Evolutionary conservation across 768 basidiomycete genomes (phyloP).

Genomic region (Galerina marginata): DNA sequence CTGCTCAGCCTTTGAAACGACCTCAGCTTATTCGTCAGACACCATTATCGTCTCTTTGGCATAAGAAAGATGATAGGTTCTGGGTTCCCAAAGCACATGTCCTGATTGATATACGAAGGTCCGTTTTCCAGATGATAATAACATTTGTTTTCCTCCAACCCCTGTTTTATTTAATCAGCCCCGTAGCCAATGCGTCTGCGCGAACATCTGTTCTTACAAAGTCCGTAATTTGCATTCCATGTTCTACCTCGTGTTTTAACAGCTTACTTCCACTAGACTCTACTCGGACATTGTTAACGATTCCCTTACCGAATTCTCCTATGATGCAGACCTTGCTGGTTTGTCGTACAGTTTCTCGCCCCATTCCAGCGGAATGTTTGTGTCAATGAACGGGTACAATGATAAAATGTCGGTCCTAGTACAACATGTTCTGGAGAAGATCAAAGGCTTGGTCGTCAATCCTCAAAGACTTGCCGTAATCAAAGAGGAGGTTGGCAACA

Average conservation of each 20-base stretch:
- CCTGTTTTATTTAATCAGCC: conserved; percentile 40
- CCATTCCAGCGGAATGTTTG: conserved; percentile 66
- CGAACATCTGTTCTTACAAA: conserved; percentile 76
- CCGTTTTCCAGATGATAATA: conserved; percentile 17
- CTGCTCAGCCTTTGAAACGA: conserved; percentile 66
- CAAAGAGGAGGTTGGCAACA: conserved; percentile 73
- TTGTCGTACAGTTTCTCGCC: conserved; percentile 72
- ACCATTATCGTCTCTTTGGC: conserved; percentile 79
- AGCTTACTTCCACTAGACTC: conserved; percentile 51
- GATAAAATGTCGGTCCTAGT: conserved; percentile 85
- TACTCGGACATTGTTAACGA: conserved; percentile 88
- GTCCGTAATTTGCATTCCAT: conserved; percentile 37
- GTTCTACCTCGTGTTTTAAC: neutral
- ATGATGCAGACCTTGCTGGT: conserved; percentile 92
- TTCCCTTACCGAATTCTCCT: conserved; percentile 87
- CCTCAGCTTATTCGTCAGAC: conserved; percentile 81
- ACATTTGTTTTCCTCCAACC: neutral
- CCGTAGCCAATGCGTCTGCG: conserved; percentile 64
- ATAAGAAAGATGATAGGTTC: conserved; percentile 97
- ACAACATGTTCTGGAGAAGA: conserved; percentile 70
- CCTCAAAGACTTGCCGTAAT: conserved; percentile 79
- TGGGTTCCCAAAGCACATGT: conserved; percentile 91
- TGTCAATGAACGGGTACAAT: conserved; percentile 85
- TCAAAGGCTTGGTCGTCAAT: conserved; percentile 66
- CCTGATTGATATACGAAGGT: conserved; percentile 80